Evolutionary conservation across 2,329 filamentous ascomycete species (phyloP).

Genomic region (Coniochaeta sp.): DNA sequence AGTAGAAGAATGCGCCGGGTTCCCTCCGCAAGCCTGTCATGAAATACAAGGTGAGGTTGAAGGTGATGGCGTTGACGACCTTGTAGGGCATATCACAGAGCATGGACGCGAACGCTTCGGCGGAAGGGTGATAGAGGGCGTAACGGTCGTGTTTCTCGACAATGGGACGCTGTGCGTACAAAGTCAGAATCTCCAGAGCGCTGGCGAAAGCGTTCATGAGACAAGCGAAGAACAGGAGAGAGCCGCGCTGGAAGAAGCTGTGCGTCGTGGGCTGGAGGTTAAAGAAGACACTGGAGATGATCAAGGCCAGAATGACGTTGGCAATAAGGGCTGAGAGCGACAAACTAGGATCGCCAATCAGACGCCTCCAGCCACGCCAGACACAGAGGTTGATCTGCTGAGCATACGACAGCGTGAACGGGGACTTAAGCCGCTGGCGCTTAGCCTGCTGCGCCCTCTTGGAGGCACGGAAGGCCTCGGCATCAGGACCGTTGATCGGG

Average conservation of each 20-base stretch:
- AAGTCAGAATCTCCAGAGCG: slow-evolving; percentile 75
- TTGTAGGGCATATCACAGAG: slow-evolving; percentile 82
- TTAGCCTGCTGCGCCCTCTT: slow-evolving; percentile 49
- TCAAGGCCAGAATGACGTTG: slow-evolving; percentile 69
- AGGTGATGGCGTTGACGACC: slow-evolving; percentile 62
- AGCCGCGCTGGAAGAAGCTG: slow-evolving; percentile 73
- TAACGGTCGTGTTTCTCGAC: slow-evolving; percentile 86
- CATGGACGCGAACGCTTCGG: slow-evolving; percentile 84
- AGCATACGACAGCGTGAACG: slow-evolving; percentile 70
- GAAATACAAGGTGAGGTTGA: slow-evolving; percentile 81
- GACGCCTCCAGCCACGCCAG: slow-evolving; percentile 70
- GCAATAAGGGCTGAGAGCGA: slow-evolving; percentile 62
- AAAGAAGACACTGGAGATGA: slow-evolving; percentile 76
- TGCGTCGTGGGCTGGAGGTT: slow-evolving; percentile 57
- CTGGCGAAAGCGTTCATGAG: slow-evolving; percentile 79
- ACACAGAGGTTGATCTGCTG: slow-evolving; percentile 77
- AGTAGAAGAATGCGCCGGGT: slow-evolving; percentile 77
- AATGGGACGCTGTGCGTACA: slow-evolving; percentile 84
- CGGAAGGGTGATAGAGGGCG: slow-evolving; percentile 81
- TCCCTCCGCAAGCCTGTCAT: slow-evolving; percentile 74
- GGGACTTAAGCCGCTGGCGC: slow-evolving; percentile 59
- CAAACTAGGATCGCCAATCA: slow-evolving; percentile 69
- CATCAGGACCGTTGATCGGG: slow-evolving; percentile 48
- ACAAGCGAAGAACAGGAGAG: slow-evolving; percentile 80
- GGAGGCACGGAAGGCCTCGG: slow-evolving; percentile 47